Base-by-base conservation (phyloP, 371 early-diverging fungal genomes). In the Funneliformis caledonium region DNA sequence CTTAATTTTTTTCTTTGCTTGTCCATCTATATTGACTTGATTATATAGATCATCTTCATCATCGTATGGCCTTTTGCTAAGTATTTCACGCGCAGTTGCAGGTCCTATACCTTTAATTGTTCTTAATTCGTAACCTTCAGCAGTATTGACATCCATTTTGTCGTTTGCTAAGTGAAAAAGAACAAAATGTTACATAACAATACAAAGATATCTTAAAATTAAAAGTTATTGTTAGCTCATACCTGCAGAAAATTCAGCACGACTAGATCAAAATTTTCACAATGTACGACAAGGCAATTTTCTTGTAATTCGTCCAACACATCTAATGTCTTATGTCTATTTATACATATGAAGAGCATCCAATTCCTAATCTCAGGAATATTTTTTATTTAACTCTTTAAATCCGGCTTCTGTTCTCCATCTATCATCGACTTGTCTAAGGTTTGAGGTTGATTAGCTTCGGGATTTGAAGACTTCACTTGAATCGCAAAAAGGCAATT, bases 231-330 rank as follows among this genome's bases (percentile, higher is more conserved):
- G 22, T 59, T 3, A 62, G 1, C 7, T 11, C n/a, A 62, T 62
- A 62, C 62, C 26, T 62, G 62, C 62, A 26, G 26, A 31, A 62
- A 26, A 62, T 31, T 62, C 31, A 62, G 62, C 62, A 62, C n/a
- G 62, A 22, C 62, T 62, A 3, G 62, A 62, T 22, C 2, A 62
- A 62, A 62, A 8, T 31, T 62, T 22, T 0, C 62, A 62, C 62
- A 1, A 26, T 14, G 14, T 50, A 50, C 45, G 45, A 45, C 50
- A 50, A 50, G 50, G 2, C 14, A 50, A 50, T 50, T 50, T 50
- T 50, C 16, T 50, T 12, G 14, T 50, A 50, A 12, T 14, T 50
- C 1, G 14, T 50, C 16, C 14, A 50, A 50, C 1, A 4, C 50
- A 50, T 50, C 50, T 50, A 11, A 11, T 14, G 50, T 50, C 50